Conservation (phyloP, 1,284 basidiomycete genomes). For the Ustilago trichophora region DNA sequence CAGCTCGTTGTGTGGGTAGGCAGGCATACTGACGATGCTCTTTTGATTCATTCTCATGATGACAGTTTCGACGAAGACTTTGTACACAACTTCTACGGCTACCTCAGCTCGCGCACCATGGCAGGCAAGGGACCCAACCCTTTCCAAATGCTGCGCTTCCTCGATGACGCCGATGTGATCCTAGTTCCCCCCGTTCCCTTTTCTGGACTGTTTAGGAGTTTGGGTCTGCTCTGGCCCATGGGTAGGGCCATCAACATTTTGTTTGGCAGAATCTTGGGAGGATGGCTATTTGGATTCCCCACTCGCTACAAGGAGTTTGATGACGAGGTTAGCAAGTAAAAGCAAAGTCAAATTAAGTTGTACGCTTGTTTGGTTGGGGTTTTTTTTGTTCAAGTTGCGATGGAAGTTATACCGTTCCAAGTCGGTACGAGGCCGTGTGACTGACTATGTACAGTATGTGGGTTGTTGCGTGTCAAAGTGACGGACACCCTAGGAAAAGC, state of each 20-base stretch:
- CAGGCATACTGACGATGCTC: no score
- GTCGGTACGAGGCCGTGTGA: no score
- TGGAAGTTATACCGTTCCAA: no score
- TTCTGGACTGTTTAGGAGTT: slow-evolving; percentile 31
- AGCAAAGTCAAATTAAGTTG: no score
- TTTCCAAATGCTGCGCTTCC: slow-evolving; percentile 63
- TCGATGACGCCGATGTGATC: slow-evolving; percentile 64
- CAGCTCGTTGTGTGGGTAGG: no score
- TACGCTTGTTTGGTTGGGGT: no score
- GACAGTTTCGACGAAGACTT: slow-evolving; percentile 65
- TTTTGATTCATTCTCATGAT: no score
- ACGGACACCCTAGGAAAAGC: no score
- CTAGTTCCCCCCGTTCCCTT: slow-evolving; percentile 58
- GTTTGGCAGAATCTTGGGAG: slow-evolving; percentile 44
- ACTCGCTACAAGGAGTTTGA: slow-evolving; percentile 50
- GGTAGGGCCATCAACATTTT: slow-evolving; percentile 25
- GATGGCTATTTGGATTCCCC: slow-evolving; percentile 40
- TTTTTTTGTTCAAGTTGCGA: no score
- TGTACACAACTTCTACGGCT: slow-evolving; percentile 64
- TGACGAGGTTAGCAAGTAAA: slow-evolving; percentile 25
- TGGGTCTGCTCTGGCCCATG: slow-evolving; percentile 49
- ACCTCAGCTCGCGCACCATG: slow-evolving; percentile 56
- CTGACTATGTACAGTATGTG: no score
- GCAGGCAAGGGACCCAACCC: slow-evolving; percentile 50
- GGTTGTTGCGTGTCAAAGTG: no score